These are phyloP conservation scores for Astraeus odoratus DNA, from an alignment of 768 basidiomycete species.

Conservation along the genomic window DNA sequence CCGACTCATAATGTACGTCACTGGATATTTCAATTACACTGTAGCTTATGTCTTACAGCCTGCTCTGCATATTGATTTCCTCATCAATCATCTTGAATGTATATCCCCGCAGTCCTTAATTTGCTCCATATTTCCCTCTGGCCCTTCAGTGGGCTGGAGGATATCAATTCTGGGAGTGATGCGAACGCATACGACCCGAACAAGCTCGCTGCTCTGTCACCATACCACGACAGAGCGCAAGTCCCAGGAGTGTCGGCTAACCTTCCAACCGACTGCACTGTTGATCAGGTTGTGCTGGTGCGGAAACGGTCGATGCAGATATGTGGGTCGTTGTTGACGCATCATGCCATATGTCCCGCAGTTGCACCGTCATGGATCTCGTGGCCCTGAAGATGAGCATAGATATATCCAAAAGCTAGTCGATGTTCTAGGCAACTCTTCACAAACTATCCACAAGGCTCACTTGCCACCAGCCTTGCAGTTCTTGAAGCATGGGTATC, in stretches of 20 bases:
- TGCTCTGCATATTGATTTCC: background rate
- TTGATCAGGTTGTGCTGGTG: constrained; percentile 35
- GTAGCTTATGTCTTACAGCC: no score
- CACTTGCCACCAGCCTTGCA: constrained; percentile 27
- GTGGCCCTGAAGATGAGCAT: constrained; percentile 30
- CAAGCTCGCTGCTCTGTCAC: constrained; percentile 30
- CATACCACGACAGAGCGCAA: constrained; percentile 29
- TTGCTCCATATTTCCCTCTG: constrained; percentile 6
- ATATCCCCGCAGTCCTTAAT: constrained; percentile 11
- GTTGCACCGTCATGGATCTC: constrained; percentile 38
- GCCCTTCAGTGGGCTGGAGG: background rate
- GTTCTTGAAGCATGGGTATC: constrained; percentile 34
- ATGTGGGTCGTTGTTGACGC: background rate
- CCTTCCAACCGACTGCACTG: constrained; percentile 32
- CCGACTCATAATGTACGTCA: no score
- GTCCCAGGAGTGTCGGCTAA: constrained; percentile 20
- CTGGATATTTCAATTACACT: no score
- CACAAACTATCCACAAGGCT: constrained; percentile 19
- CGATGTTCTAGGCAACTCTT: constrained; percentile 21
- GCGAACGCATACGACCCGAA: background rate
- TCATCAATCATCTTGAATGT: constrained; percentile 6
- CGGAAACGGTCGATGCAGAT: no score
- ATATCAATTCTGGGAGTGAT: no score
- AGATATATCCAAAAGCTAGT: constrained; percentile 28
- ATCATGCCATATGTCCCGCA: constrained; percentile 7